phyloP scores from a whole-genome alignment of 2,329 filamentous ascomycete genomes.

The Sporothrix inflata region DNA sequence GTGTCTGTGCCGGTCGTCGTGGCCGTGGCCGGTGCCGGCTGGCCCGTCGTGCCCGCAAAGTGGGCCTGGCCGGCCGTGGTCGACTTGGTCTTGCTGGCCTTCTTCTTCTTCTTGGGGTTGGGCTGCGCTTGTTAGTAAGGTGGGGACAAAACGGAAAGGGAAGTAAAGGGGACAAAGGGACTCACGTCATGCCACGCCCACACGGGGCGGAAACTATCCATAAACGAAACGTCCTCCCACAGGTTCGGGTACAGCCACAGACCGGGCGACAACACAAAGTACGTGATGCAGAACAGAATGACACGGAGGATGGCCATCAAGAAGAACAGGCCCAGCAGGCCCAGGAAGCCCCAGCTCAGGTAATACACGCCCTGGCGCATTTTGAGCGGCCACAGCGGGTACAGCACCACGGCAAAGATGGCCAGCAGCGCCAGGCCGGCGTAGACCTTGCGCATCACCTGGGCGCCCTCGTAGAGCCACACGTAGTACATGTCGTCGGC shows the following conservation, averaged over 20 bases:
- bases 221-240: conserved; percentile 97
- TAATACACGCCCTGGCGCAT: conserved; percentile 96
- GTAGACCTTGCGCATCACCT: conserved; percentile 92
- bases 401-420: conserved; percentile 89
- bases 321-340: conserved; percentile 90
- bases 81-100: conserved; percentile 48
- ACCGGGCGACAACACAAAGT: conserved; percentile 81
- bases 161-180: conserved; percentile 30
- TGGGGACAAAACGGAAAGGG: neutral
- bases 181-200: conserved; percentile 98
- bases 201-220: conserved; percentile 92
- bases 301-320: conserved; percentile 96
- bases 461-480: conserved; percentile 93
- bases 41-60: conserved; percentile 58
- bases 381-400: conserved; percentile 93
- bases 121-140: conserved; percentile 32
- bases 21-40: conserved; percentile 55
- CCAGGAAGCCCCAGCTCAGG: conserved; percentile 89
- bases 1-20: conserved; percentile 62
- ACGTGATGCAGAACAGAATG: conserved; percentile 90
- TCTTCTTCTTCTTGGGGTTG: conserved; percentile 63
- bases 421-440: conserved; percentile 78
- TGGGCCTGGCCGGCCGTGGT: conserved; percentile 44
- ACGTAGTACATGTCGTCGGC: conserved; percentile 89
- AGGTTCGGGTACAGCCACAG: conserved; percentile 98